Evolutionary conservation across 352 stramenopile genomes (phyloP).

Genomic region (Phytopythium delawarense): DNA sequence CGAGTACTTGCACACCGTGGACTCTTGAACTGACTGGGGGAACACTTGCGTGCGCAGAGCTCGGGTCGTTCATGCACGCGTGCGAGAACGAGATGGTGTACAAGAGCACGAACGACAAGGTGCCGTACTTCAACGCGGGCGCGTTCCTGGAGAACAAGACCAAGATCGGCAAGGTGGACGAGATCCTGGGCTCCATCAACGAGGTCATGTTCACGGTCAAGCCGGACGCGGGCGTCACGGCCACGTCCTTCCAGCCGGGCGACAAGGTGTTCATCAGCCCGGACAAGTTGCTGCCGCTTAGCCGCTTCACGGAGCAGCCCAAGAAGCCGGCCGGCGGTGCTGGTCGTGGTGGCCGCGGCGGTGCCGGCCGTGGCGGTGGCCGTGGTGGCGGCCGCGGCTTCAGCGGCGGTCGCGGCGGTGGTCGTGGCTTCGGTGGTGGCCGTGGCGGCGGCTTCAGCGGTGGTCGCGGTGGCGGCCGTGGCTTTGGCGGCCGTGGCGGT

Average conservation of each 20-base stretch:
- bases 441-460: conserved; percentile 23
- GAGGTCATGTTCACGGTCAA: conserved; percentile 97
- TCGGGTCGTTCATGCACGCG: conserved; percentile 95
- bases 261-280: conserved; percentile 98
- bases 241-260: conserved; percentile 94
- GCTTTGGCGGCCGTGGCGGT: conserved; percentile 31
- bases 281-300: conserved; percentile 96
- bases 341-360: conserved; percentile 32
- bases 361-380: conserved; percentile 38
- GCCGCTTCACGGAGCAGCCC: conserved; percentile 93
- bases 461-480: conserved; percentile 30
- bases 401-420: conserved; percentile 29
- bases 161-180: conserved; percentile 98
- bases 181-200: conserved; percentile 98
- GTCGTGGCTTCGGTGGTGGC: conserved; percentile 23
- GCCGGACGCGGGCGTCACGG: conserved; percentile 92
- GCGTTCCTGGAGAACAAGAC: conserved; percentile 99
- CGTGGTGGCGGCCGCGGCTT: conserved; percentile 30
- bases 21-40: neutral
- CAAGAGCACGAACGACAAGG: conserved; percentile 94
- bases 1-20: neutral
- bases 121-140: conserved; percentile 99
- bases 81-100: conserved; percentile 98
- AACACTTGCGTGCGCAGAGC: conserved; percentile 52
- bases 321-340: conserved; percentile 50